Evolutionary conservation across 1,284 basidiomycete species (phyloP), one percentile per base, ranked within the genome.

Genomic region (Moesziomyces globuligerus): DNA sequence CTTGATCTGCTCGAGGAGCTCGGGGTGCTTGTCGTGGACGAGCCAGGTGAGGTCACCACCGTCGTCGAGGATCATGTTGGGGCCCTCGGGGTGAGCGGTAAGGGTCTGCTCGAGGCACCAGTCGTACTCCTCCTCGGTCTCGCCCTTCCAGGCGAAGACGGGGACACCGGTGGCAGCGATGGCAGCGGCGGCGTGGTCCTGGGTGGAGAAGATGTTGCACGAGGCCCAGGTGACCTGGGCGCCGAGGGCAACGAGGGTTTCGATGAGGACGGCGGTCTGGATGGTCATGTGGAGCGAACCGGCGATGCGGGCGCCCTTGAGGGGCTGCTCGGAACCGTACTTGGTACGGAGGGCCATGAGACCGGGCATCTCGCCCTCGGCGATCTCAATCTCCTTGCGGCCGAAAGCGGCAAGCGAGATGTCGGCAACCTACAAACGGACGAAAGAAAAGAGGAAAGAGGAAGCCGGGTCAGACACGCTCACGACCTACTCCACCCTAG

Each of bases 11-110:
- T 67, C 74, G 39, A 81, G 74, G 21, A 81, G 76, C 73, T 81
- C 53, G 53, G 80, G 80, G 79, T 74, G 60, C 71, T 98, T 98
- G 74, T 98, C 90, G 85, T 99, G 95, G 65, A 98, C 93, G 72
- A 97, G 87, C 77, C 85, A 90, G 78, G 95, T 99, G 66, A 99
- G 88, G 84, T 99, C 96, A 84, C 96, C 96, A 81, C 96, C 95
- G 83, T 98, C 95, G 83, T 99, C 95, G 83, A 98, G 90, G 85
- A 99, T 98, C 94, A 99, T 91, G 90, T 99, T 99, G 82, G 96
- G 86, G 57, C 91, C 84, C 85, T 96, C 86, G 64, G 85, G 84
- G 87, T 94, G 94, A 18, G 90, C 92, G 77, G 88, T 84, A 75
- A 99, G 85, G 55, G 93, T 93, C 86, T 99, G 96, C 83, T 98